Evolutionary conservation across 2,329 filamentous ascomycete species (phyloP), one percentile per base, ranked within the genome.

Genomic region (Exophiala viscosa): DNA sequence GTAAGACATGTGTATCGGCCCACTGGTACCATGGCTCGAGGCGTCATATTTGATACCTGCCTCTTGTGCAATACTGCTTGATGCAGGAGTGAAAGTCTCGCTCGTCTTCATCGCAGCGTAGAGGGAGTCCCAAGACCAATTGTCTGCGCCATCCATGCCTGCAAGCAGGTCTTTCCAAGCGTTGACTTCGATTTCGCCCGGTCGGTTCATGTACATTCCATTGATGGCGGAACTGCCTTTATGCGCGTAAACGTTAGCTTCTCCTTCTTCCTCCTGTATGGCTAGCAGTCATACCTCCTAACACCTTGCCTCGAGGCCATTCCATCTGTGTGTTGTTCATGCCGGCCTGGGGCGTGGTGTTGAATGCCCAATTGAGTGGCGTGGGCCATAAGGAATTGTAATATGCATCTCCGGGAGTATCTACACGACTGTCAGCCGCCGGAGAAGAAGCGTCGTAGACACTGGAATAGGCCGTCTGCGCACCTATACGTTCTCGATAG

Each of bases 1-100:
- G 55, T 76, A 79, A 3, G 73, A 76, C 31, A 75, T 65, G 7
- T 78, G 73, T 28, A 81, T 69, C 1, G 77, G 77, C 0, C 79
- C 78, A 3, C 61, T 60, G 7, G 20, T 67, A 62, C 77, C 78
- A 39, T 79, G 69, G 5, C 69, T 65, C 3, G 60, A 60, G 13
- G 60, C 49, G 41, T 77, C 68, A 43, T 70, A 74, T 2, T 68
- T 64, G 31, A 74, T 67, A 10, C 67, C 64, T 50, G 72, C 69
- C 39, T 70, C 64, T 10, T 66, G 50, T 35, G 67, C 66, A 1
- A 73, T 47, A 5, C 60, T 60, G n/a, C 64, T 52, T 10, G 64
- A 65, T 0, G 74, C 72, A 3, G 67, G 62, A 35, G 74, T 73
- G 55, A 78, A 72, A 5, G 61, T 68, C 49, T 68, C 65, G 49